Base-by-base conservation (phyloP, 441 rosid genomes). In the Mallotus japonicus region DNA sequence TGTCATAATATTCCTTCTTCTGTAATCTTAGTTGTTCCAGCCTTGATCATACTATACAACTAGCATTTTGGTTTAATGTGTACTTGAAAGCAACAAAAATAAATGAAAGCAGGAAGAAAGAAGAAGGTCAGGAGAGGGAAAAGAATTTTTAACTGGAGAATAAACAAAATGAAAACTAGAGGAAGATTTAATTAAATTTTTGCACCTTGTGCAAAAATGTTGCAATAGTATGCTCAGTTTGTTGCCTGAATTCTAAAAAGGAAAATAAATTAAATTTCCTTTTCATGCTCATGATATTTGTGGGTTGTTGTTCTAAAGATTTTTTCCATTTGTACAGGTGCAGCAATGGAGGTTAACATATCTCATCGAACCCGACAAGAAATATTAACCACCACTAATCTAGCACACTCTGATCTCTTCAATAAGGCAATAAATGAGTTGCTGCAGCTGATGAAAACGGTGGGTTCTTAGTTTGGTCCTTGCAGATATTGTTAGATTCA, bases 321-420 rank as follows among this genome's bases (percentile, higher is more conserved):
- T 73, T 67, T 28, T 73, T 72, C 40, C 73, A 28, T 61, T 61
- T 19, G 17, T 22, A 42, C 84, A 94, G 99, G 97, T 85, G 88
- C 91, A 54, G 75, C 83, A 76, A 90, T 92, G 95, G 97, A 94
- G 83, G 87, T 92, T 75, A 90, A 94, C 82, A 82, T 94, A 85
- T 94, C 97, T 75, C 85, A 90, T 73, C 81, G 84, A 74, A 81
- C 84, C 32, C 76, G 92, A 19, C 92, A 90, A 85, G 92, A 90
- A 83, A 87, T 95, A 74, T 67, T 92, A 72, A 83, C 79, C 19
- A 90, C 99, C 13, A 65, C 83, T 22, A 77, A 91, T 81, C 81
- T 93, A 65, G 84, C 95, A 37, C 86, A 86, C 69, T 75, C 84
- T 28, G 79, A 87, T 71, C 92, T 95, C 74, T 94, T 94, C 79